phyloP scores from a whole-genome alignment of 345 rosid genomes.

The Erodium maritimum region DNA sequence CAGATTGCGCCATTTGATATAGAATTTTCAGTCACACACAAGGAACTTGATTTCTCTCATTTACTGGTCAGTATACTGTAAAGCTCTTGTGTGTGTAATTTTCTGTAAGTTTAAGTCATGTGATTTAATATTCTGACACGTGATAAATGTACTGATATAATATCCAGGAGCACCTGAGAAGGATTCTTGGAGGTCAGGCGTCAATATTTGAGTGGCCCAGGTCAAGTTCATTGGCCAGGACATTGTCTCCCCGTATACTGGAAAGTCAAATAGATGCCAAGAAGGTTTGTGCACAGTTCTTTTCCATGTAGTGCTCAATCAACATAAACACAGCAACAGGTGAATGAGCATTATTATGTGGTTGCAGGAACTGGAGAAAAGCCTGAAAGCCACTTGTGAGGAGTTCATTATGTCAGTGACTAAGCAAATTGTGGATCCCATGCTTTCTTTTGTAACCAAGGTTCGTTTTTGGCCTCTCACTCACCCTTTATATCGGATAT shows the following conservation, averaged over 20 bases:
- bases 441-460: conserved; percentile 98
- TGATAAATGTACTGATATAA: conserved; percentile 8
- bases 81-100: not conserved
- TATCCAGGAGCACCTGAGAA: conserved; percentile 77
- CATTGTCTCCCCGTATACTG: conserved; percentile 88
- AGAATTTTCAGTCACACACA: conserved; percentile 87
- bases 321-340: too few relatives aligned
- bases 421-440: conserved; percentile 90
- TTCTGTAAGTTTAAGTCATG: not conserved
- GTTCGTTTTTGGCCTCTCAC: conserved; percentile 23
- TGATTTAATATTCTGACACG: not conserved
- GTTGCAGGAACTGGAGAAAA: conserved; percentile 87
- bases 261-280: conserved; percentile 97
- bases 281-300: conserved; percentile 43
- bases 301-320: not conserved
- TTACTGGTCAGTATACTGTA: conserved; percentile 62
- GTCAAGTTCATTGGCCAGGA: conserved; percentile 89
- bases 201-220: conserved; percentile 94
- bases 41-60: conserved; percentile 98
- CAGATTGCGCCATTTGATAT: conserved; percentile 98
- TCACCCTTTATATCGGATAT: too few relatives aligned
- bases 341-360: conserved; percentile 5
- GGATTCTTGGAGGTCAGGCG: conserved; percentile 95
- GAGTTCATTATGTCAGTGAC: conserved; percentile 97
- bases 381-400: conserved; percentile 89